Evolutionary conservation across 768 basidiomycete genomes (phyloP), one percentile per base, ranked within the genome.

Genomic region (Suillus fuscotomentosus): DNA sequence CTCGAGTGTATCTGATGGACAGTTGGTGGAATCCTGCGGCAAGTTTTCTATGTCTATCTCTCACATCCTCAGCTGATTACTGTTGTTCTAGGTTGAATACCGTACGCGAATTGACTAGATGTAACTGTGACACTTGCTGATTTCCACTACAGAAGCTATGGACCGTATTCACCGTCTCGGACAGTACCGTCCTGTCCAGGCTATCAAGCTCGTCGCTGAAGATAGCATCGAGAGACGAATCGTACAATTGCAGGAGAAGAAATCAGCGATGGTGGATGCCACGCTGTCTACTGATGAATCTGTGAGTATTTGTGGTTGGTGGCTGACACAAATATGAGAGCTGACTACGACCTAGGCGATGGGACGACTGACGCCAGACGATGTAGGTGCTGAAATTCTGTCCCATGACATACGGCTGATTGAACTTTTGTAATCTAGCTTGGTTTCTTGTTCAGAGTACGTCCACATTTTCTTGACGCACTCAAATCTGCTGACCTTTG

Each of bases 11-110:
- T 76, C 84, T 97, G 71, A 97, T 98, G 95, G 97, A 97, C 73
- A 92, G 91, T 68, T 97, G 94, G 94, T 97, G 96, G 96, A 99
- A 99, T 73, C 96, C 96, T 8, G 95, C 95, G n/a, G 92, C 90
- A 60, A 78, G 63, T 76, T 71, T 22, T 15, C 15, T 51, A 63
- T 64, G 60, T 22, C 38, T 51, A 41, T 9, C 15, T 54, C 67
- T 22, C 65, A 61, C 27, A 48, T 27, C 60, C 15, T 48, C 47
- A 20, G n/a, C 34, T 62, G 13, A 48, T 39, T 22, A 20, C 24
- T 56, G 27, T 8, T 39, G 15, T 41, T 24, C 27, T 60, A 86
- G 84, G 89, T 92, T 61, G 92, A 92, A 79, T 94, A 84, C 71
- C 91, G 91, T 92, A 74, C 79, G 91, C 82, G 24, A 17, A 48